A percentile compares a stretch with the other conserved stretches of the same genome.
Evolutionary conservation across 1,284 basidiomycete species (phyloP).

Genomic region (Tremellales sp.): DNA sequence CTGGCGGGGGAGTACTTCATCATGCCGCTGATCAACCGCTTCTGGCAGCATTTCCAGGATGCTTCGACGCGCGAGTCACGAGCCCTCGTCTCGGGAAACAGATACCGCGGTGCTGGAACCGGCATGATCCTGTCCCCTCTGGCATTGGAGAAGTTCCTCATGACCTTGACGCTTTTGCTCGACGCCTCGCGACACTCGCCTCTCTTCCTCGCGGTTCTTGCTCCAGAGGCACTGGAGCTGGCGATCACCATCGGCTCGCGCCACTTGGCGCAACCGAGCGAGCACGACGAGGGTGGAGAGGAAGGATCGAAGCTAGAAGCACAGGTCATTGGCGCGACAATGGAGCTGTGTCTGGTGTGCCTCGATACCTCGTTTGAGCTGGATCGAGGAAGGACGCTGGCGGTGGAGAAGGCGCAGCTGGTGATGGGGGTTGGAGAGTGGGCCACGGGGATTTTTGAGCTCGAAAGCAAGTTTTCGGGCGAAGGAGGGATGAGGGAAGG

Average conservation of each 20-base stretch:
- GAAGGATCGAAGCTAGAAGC: slow-evolving; percentile 54
- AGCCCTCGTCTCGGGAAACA: slow-evolving; percentile 52
- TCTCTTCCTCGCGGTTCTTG: slow-evolving; percentile 72
- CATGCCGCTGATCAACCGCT: slow-evolving; percentile 79
- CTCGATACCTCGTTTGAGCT: slow-evolving; percentile 70
- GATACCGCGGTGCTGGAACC: slow-evolving; percentile 69
- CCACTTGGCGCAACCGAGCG: slow-evolving; percentile 52
- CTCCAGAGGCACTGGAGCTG: slow-evolving; percentile 74
- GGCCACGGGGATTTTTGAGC: slow-evolving; percentile 66
- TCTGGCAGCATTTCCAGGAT: slow-evolving; percentile 84
- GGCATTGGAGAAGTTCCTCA: slow-evolving; percentile 68
- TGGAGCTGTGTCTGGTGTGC: slow-evolving; percentile 72
- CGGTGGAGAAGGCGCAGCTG: slow-evolving; percentile 67
- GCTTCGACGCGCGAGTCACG: slow-evolving; percentile 68
- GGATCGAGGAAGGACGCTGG: slow-evolving; percentile 69
- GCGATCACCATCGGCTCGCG: slow-evolving; percentile 70
- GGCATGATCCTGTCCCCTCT: slow-evolving; percentile 73
- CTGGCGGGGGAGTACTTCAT: slow-evolving; percentile 82
- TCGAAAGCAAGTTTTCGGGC: too few relatives aligned
- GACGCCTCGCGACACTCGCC: slow-evolving; percentile 74
- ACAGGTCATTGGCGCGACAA: slow-evolving; percentile 64
- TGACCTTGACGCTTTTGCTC: slow-evolving; percentile 72
- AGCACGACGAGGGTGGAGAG: slow-evolving; percentile 20
- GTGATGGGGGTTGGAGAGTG: slow-evolving; percentile 74
- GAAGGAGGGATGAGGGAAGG: too few relatives aligned